Percentiles rank a stretch among this genome's conserved stretches.
Conservation (phyloP, 228 moss, liverwort and hornwort genomes). For the Sphagnum magellanicum region DNA sequence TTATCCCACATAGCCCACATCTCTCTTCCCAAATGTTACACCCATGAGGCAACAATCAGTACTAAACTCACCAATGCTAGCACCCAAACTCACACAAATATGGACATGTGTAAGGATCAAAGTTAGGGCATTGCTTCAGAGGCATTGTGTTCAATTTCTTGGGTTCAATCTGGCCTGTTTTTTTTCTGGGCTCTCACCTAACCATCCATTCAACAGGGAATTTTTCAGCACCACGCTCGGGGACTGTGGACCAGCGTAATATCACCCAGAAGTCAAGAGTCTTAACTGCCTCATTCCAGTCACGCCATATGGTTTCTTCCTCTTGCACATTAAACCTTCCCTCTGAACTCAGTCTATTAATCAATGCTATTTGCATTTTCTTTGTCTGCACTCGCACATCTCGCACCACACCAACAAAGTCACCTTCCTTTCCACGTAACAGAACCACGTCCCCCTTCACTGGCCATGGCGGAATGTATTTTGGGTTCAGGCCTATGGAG, state of each 20-base stretch:
- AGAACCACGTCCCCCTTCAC: slow-evolving; percentile 55
- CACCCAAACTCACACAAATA: too few relatives aligned
- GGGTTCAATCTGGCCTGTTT: too few relatives aligned
- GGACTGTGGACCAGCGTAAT: slow-evolving; percentile 55
- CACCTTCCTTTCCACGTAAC: slow-evolving; percentile 32
- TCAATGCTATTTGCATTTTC: slow-evolving; percentile 48
- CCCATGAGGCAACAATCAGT: too few relatives aligned
- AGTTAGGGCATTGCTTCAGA: too few relatives aligned
- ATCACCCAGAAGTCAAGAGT: slow-evolving; percentile 59
- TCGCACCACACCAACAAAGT: slow-evolving; percentile 44
- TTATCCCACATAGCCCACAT: too few relatives aligned
- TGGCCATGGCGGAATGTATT: slow-evolving; percentile 56
- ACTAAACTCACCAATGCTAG: too few relatives aligned
- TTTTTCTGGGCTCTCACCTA: slow-evolving; percentile 15
- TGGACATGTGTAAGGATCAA: too few relatives aligned
- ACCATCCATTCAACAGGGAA: slow-evolving; percentile 66
- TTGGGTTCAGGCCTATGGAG: slow-evolving; percentile 22
- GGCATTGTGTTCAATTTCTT: too few relatives aligned
- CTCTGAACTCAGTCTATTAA: slow-evolving; percentile 53
- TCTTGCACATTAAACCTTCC: slow-evolving; percentile 61
- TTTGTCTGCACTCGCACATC: slow-evolving; percentile 55
- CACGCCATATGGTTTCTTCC: slow-evolving; percentile 52
- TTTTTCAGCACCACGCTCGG: slow-evolving; percentile 54
- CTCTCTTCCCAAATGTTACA: too few relatives aligned
- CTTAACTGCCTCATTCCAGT: slow-evolving; percentile 55